Evolutionary conservation across 768 basidiomycete genomes (phyloP).

Genomic region (Mycena olivaceomarginata): DNA sequence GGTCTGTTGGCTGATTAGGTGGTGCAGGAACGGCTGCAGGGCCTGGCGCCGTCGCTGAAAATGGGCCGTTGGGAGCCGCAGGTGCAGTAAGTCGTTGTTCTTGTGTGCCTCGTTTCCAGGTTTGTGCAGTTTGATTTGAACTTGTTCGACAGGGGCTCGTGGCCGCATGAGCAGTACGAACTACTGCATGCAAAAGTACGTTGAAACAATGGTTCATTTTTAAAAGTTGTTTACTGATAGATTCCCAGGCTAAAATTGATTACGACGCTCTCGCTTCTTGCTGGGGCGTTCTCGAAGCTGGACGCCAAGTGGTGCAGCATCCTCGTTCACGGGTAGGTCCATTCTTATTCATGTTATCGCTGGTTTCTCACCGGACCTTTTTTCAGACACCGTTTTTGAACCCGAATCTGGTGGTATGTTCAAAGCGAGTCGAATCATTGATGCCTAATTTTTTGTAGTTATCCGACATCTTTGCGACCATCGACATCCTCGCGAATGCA

Average conservation of each 20-base stretch:
- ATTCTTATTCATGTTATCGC: neutral
- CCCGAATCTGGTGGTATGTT: conserved; percentile 61
- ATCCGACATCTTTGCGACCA: conserved; percentile 64
- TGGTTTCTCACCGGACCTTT: neutral
- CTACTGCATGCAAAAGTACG: conserved; percentile 55
- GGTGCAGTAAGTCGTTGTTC: conserved; percentile 55
- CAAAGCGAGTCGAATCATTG: no score
- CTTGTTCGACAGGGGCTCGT: conserved; percentile 56
- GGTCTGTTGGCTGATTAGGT: neutral
- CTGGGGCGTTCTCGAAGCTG: conserved; percentile 61
- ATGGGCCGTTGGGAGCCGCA: conserved; percentile 66
- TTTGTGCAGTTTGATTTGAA: neutral
- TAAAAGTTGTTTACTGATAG: neutral
- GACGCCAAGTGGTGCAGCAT: conserved; percentile 67
- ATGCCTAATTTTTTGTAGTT: conserved; percentile 51
- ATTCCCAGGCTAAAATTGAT: conserved; percentile 53
- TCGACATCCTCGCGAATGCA: conserved; percentile 61
- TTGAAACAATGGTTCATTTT: neutral
- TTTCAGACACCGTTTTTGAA: conserved; percentile 66
- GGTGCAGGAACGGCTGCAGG: conserved; percentile 60
- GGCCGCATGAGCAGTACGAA: conserved; percentile 63
- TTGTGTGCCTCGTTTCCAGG: neutral
- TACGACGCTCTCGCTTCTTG: conserved; percentile 58
- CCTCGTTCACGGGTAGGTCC: conserved; percentile 60
- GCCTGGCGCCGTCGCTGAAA: conserved; percentile 58